Base-by-base conservation (phyloP, 257 asterid genomes). In the Echium plantagineum region DNA sequence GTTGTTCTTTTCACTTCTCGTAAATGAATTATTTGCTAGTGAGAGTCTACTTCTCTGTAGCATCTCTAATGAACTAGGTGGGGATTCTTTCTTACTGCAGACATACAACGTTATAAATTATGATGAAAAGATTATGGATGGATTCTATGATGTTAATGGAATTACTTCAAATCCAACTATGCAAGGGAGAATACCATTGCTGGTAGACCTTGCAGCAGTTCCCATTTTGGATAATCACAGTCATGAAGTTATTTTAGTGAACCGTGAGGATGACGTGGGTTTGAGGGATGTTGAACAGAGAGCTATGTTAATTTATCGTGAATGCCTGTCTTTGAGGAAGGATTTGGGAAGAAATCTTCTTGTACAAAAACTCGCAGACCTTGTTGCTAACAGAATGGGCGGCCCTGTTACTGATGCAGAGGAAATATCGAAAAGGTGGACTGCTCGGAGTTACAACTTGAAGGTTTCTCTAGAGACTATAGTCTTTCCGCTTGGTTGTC, bases 391-490 rank as follows among this genome's bases (percentile, higher is more conserved):
- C 64, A 86, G 80, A 72, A 80, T 93, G 96, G 97, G 97, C 53
- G 97, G 97, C 63, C 91, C 96, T 64, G 96, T 93, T 57, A 75
- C 66, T 76, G 96, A 89, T 74, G 94, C 84, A 57, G 96, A 93
- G 68, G 97, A 86, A 63, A 81, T 93, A 83, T 76, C 78, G 72
- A 79, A 80, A 74, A 86, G 84, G 73, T 93, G 96, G 95, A 80
- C 76, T 52, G 78, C 74, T 63, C 82, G 93, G 89, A 83, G 82
- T 63, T 76, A 72, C 63, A 90, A 85, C 66, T 69, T 93, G 57
- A 68, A 81, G 66, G 64, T 75, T 49, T 68, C 74, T 59, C 68
- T 79, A 54, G 81, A 79, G 71, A 68, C 85, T 18, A 61, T 75
- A 30, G 69, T 82, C 74, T 90, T 89, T 69, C 96, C 96, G 60